Evolutionary conservation across 2,329 filamentous ascomycete species (phyloP).

Genomic region (Thielaviopsis punctulata): DNA sequence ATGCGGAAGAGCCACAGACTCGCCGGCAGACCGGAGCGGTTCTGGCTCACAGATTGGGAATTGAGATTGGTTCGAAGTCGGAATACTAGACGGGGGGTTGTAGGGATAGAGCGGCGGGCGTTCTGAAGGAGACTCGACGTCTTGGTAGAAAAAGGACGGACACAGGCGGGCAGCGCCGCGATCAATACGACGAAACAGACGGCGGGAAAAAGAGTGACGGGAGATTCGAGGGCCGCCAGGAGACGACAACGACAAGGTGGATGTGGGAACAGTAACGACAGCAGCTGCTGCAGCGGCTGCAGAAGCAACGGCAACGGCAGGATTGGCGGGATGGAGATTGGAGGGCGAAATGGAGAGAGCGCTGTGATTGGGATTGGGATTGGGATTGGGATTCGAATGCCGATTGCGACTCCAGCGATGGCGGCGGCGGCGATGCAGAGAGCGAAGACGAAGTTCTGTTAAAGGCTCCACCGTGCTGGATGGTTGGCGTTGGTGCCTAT

Average conservation of each 20-base stretch:
- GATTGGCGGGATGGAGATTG: no score
- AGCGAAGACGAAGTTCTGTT: not conserved
- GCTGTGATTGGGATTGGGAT: not conserved
- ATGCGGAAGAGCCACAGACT: not conserved
- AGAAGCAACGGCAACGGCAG: no score
- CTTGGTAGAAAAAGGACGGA: not conserved
- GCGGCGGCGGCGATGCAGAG: not conserved
- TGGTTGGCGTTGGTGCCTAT: not conserved
- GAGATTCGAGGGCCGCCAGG: not conserved
- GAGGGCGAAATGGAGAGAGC: not conserved
- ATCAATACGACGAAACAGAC: conserved; percentile 8
- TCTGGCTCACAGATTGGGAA: not conserved
- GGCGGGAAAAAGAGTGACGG: conserved; percentile 4
- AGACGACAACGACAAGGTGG: no score
- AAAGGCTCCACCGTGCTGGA: not conserved
- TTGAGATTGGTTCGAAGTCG: not conserved
- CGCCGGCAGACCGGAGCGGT: not conserved
- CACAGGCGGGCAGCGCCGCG: conserved; percentile 7
- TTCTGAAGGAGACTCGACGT: not conserved
- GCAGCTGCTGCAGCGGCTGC: no score
- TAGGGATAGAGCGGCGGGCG: not conserved
- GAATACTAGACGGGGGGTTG: not conserved
- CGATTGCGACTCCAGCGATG: not conserved
- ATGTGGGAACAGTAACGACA: no score
- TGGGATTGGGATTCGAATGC: no score